Evolutionary conservation across 2,329 filamentous ascomycete genomes (phyloP), one percentile per base, ranked within the genome.

Genomic region (Aspergillus japonicus): DNA sequence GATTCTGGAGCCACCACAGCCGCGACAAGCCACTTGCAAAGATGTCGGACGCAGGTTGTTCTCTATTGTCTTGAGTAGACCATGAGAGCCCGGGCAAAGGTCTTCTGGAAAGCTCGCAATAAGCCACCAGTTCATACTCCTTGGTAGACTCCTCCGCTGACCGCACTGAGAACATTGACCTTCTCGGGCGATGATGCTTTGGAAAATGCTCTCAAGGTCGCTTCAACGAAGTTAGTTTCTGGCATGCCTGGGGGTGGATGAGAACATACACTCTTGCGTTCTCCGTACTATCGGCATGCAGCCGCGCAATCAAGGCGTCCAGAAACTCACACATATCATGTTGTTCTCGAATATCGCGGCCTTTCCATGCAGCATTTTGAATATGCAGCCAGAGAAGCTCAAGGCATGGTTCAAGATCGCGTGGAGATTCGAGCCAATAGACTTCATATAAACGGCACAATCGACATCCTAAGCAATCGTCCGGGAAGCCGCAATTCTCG

Each of bases 311-410:
- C 16, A 66, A 26, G 1, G 12, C 39, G 5, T 61, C 61, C 47
- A 69, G 42, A 39, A 69, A 69, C 12, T 66, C 62, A 11, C 50
- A 33, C 7, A 58, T 56, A 58, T 70, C 67, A 42, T 70, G 62
- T 50, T 62, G 61, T 1, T 47, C 6, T 11, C 50, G 16, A n/a
- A 35, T 26, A 12, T 58, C 12, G 14, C 19, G 26, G 11, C 10
- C 16, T 3, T 39, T 50, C 56, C 62, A 61, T 12, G 42, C 33
- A 16, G 59, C 47, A 5, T 21, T 23, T 33, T 26, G 35, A 10
- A 63, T 21, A 16, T 33, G 54, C 3, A 39, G 31, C 60, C 62
- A 67, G 12, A 64, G 21, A 10, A 12, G 5, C 26, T 47, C 26
- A 42, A 66, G 53, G 14, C 12, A 39, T 2, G 19, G 19, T 11